Evolutionary conservation across 116 monocot genomes (phyloP), one percentile per base, ranked within the genome.

Genomic region (Trichopus zeylanicus): DNA sequence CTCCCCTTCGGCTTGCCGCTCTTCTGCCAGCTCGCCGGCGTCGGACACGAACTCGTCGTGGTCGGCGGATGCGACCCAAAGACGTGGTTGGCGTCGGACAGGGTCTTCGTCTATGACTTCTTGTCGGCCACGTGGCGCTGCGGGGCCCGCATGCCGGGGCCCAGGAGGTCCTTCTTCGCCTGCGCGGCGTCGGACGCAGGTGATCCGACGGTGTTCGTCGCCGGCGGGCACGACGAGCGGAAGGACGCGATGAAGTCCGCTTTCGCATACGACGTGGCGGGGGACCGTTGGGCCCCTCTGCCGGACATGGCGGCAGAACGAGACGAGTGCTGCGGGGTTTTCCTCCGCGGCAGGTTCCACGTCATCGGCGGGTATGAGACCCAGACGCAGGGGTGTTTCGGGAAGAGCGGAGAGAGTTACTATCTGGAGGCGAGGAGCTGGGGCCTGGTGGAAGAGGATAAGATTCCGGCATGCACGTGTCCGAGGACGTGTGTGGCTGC

Each of bases 181-280:
- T 87, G 90, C 61, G 80, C 83, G 0, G 67, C 71, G 9, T 26
- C 70, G 29, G 66, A 61, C 35, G 28, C 19, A 11, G 59, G 18
- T 3, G 42, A 22, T 1, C 12, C 51, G 35, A 29, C 26, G 48
- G 70, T 89, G 26, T 75, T 70, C 62, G 70, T 87, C 11, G 90
- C 84, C 21, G 90, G 90, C 29, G 87, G 90, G 18, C 89, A 94
- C 67, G 87, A 95, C 53, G 79, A 90, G 65, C 78, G 76, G 62
- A 95, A 87, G 65, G 81, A 84, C 68, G 81, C 81, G 29, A 69
- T 86, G 60, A 31, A 53, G 32, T 86, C 83, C 11, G 87, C 83
- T 26, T 18, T 75, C 58, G 70, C 66, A 20, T 95, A 90, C 57
- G 87, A 87, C 73, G 69, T 77, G 53, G 78, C 49, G 22, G 34